Conservation (phyloP, 306 rosid species). For the Sicyos baderoa region DNA sequence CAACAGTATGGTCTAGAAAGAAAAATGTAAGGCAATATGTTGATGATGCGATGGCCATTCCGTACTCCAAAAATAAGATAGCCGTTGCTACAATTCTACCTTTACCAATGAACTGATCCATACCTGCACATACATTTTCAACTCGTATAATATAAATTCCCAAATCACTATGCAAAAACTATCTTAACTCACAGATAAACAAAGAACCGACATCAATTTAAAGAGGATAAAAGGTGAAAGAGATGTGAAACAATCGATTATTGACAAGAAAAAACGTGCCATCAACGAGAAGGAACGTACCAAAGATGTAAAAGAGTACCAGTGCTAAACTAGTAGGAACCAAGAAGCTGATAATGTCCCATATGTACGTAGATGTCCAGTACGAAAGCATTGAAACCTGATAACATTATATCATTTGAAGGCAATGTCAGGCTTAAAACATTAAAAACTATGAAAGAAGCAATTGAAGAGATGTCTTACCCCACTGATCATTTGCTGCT, state of each 20-base stretch:
- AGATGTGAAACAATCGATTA: neutral
- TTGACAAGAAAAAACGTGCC: neutral
- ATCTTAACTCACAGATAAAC: neutral
- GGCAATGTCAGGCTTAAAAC: neutral
- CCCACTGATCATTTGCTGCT: constrained; percentile 95
- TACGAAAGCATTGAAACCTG: constrained; percentile 85
- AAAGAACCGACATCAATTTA: neutral
- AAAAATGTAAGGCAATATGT: constrained; percentile 91
- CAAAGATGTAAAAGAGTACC: constrained; percentile 67
- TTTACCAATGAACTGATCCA: constrained; percentile 87
- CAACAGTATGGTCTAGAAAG: constrained; percentile 81
- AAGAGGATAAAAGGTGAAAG: neutral
- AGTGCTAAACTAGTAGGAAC: constrained; percentile 75
- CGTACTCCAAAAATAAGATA: constrained; percentile 71
- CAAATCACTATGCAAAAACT: neutral
- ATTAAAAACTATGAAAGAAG: constrained; percentile 5
- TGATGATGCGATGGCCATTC: constrained; percentile 83
- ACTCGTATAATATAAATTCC: constrained; percentile 5
- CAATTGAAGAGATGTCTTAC: constrained; percentile 32
- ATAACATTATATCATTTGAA: constrained; percentile 20
- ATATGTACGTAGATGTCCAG: constrained; percentile 76
- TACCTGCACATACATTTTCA: constrained; percentile 39
- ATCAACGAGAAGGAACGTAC: constrained; percentile 33
- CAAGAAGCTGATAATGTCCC: constrained; percentile 94
- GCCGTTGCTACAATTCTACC: constrained; percentile 60